A percentile compares a stretch with the other conserved stretches of the same genome.
These are phyloP conservation scores for Xylariaceae sp. DNA, from an alignment of 2,329 filamentous ascomycete species.

Conservation along the genomic window DNA sequence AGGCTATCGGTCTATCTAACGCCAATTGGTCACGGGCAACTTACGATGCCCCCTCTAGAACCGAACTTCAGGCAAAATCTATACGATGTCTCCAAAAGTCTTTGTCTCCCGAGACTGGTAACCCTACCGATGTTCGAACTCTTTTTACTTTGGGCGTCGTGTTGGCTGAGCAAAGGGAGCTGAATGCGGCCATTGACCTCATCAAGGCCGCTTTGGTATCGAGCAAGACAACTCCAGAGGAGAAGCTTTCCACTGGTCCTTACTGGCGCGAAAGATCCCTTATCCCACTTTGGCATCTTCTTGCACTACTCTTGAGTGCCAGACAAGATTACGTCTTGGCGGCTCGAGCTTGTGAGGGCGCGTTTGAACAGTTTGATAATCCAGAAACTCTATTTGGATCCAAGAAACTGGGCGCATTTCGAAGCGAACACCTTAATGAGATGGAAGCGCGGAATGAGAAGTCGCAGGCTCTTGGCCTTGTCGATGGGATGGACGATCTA, in stretches of 20 bases:
- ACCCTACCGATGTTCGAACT: conserved; percentile 67
- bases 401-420: conserved; percentile 47
- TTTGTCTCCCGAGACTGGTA: conserved; percentile 61
- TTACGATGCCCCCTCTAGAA: conserved; percentile 66
- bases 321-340: conserved; percentile 81
- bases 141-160: conserved; percentile 79
- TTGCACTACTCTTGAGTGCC: conserved; percentile 80
- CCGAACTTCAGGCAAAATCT: conserved; percentile 72
- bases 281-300: conserved; percentile 85
- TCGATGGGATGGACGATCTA: conserved; percentile 76
- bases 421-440: conserved; percentile 65
- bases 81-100: conserved; percentile 72
- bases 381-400: conserved; percentile 65
- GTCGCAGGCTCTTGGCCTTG: conserved; percentile 43
- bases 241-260: conserved; percentile 42
- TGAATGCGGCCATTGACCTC: conserved; percentile 75
- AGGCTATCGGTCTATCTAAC: conserved; percentile 79
- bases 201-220: conserved; percentile 72
- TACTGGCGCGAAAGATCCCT: conserved; percentile 62
- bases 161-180: conserved; percentile 81
- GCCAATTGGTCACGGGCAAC: conserved; percentile 85
- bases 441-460: conserved; percentile 38
- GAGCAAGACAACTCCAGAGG: conserved; percentile 45
- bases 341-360: conserved; percentile 78
- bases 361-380: conserved; percentile 83